Percentiles rank a stretch among this genome's conserved stretches.
Evolutionary conservation across 345 rosid species (phyloP).

Genomic region (Hevea brasiliensis): DNA sequence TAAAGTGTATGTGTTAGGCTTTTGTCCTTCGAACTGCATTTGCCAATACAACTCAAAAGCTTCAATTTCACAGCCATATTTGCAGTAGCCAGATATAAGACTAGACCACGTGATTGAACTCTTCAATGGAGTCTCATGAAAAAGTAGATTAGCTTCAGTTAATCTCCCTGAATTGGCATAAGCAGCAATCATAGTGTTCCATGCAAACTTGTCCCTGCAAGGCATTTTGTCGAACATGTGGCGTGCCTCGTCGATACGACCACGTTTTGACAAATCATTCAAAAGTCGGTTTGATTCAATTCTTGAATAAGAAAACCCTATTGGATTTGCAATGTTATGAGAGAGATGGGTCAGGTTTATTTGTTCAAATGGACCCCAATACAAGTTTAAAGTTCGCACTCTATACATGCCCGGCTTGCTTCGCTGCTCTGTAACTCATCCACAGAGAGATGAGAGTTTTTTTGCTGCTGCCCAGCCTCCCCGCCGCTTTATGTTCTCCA

Average conservation of each 20-base stretch:
- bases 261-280: constrained; percentile 45
- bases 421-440: no score
- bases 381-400: constrained; percentile 14
- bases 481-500: no score
- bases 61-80: constrained; percentile 47
- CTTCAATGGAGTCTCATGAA: constrained; percentile 49
- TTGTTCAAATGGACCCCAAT: background rate
- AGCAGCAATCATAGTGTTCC: constrained; percentile 85
- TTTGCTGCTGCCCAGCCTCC: no score
- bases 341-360: background rate
- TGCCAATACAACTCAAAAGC: constrained; percentile 56
- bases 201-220: constrained; percentile 62
- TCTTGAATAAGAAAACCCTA: constrained; percentile 18
- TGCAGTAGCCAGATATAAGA: constrained; percentile 74
- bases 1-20: constrained; percentile 59
- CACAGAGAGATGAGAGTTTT: no score
- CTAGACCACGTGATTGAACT: constrained; percentile 77
- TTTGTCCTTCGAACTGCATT: constrained; percentile 67
- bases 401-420: constrained; percentile 25
- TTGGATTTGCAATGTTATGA: constrained; percentile 18
- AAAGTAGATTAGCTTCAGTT: constrained; percentile 52
- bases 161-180: constrained; percentile 67
- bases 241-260: constrained; percentile 65
- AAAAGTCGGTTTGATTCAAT: constrained; percentile 48
- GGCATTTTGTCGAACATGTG: constrained; percentile 69